A percentile compares a stretch with the other conserved stretches of the same genome.
Evolutionary conservation across 768 basidiomycete genomes (phyloP).

Genomic region (Mycena vitilis): DNA sequence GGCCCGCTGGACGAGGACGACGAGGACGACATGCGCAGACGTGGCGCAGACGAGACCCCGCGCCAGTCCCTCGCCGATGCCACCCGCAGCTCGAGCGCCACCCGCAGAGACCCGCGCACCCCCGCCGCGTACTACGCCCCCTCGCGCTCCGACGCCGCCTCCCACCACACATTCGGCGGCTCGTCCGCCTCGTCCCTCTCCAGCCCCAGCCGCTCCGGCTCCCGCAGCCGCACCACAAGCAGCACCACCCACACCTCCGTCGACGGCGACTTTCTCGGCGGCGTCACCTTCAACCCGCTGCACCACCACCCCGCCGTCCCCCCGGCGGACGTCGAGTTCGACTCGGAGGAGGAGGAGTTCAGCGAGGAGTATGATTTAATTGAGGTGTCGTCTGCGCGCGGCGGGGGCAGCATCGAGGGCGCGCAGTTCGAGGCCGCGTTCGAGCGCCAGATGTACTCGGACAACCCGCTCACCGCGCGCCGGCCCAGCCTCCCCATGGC

Average conservation of each 20-base stretch:
- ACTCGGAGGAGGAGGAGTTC: constrained; percentile 37
- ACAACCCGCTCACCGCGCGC: constrained; percentile 40
- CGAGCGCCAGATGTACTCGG: constrained; percentile 38
- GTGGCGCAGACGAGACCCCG: constrained; percentile 59
- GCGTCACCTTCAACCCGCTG: constrained; percentile 32
- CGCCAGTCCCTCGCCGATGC: constrained; percentile 60
- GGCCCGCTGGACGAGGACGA: constrained; percentile 52
- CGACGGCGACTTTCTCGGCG: constrained; percentile 39
- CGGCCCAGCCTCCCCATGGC: constrained; percentile 73
- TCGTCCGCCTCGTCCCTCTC: constrained; percentile 56
- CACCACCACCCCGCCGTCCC: constrained; percentile 29
- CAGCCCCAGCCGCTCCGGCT: constrained; percentile 55
- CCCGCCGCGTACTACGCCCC: constrained; percentile 32
- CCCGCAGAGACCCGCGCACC: constrained; percentile 34
- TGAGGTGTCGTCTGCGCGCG: constrained; percentile 31
- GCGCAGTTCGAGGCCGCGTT: constrained; percentile 41
- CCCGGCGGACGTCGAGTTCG: constrained; percentile 29
- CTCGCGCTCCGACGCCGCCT: constrained; percentile 54
- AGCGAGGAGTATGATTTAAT: constrained; percentile 28
- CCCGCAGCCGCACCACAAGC: constrained; percentile 50
- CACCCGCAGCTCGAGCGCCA: constrained; percentile 41
- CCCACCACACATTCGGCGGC: constrained; percentile 62
- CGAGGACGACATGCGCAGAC: constrained; percentile 48
- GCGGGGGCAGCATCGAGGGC: constrained; percentile 36
- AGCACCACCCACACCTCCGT: constrained; percentile 41